Conservation (phyloP, 2,329 filamentous ascomycete species). For the Pseudogymnoascus sp. region DNA sequence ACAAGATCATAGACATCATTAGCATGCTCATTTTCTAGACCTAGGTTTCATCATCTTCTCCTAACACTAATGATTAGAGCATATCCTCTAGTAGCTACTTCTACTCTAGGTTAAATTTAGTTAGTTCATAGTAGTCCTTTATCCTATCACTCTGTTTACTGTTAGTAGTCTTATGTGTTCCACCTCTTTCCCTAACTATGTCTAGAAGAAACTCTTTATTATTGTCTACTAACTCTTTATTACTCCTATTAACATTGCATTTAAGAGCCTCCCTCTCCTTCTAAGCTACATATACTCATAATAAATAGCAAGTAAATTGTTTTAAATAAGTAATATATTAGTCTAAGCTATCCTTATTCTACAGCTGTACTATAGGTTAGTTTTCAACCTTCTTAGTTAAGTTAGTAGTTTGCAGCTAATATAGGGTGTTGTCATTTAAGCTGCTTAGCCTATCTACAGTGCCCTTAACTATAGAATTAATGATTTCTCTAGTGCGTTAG, state of each 20-base stretch:
- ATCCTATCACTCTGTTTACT: neutral
- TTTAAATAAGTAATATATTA: slow-evolving; percentile 13
- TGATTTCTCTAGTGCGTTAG: neutral
- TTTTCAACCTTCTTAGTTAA: slow-evolving; percentile 12
- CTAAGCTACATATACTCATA: neutral
- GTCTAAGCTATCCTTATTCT: slow-evolving; percentile 12
- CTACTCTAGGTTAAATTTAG: neutral
- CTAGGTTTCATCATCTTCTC: neutral
- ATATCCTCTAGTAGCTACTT: neutral
- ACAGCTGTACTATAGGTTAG: slow-evolving; percentile 4
- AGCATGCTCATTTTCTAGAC: neutral
- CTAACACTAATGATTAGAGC: neutral
- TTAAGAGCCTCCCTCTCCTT: slow-evolving; percentile 6
- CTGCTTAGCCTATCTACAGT: slow-evolving; percentile 9
- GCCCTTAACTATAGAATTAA: slow-evolving; percentile 1
- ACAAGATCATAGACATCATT: neutral
- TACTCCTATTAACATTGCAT: neutral
- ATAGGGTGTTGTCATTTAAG: slow-evolving; percentile 9
- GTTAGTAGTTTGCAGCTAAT: slow-evolving; percentile 9
- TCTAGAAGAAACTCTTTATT: neutral
- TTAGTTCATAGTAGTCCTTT: neutral
- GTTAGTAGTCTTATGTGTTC: neutral
- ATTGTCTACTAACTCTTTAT: neutral
- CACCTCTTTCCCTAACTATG: neutral
- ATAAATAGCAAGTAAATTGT: slow-evolving; percentile 11